Evolutionary conservation across 305 asterid species (phyloP), one percentile per base, ranked within the genome.

Genomic region (Coffea humblotiana): DNA sequence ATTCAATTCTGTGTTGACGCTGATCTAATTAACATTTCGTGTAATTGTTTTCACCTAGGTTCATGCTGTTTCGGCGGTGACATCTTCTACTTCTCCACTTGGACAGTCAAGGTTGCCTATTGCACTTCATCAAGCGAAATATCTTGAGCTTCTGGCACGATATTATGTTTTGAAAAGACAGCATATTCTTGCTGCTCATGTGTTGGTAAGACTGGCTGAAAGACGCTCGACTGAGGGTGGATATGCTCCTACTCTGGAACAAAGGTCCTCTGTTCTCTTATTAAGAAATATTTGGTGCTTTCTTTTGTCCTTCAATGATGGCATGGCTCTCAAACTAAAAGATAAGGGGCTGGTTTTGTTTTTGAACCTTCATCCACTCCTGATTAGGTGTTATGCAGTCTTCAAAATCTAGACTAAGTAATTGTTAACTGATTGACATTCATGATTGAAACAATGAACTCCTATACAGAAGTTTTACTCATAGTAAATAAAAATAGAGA

Each of bases 191-290:
- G 97, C 98, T 78, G 98, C 98, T 83, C 97, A 92, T 82, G 90
- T 96, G 85, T 87, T 96, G 91, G 88, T 96, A 72, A 90, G 98
- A 86, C 88, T 96, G 76, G 98, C 98, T 23, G 99, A 96, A 90
- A 91, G 94, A 82, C 98, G 92, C 58, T 86, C 95, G 73, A 83
- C 87, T 74, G 95, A 89, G 82, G 90, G 84, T 78, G 98, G 93
- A 77, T 89, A 86, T 76, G 84, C 90, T 54, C 93, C 93, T 82
- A 90, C 97, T 67, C 93, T 96, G 81, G 97, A 94, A 80, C 97
- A 96, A 89, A 92, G 99, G 99, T 96, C 84, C 71, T 61, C 58
- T 81, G 77, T 83, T 32, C 72, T 83, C 82, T 71, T 79, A 66
- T 56, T n/a, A 12, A 71, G 48, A 56, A 45, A 47, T 58, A 61